These are phyloP conservation scores for Phanerodontia chrysosporium DNA, from an alignment of 768 basidiomycete species.

Conservation along the genomic window DNA sequence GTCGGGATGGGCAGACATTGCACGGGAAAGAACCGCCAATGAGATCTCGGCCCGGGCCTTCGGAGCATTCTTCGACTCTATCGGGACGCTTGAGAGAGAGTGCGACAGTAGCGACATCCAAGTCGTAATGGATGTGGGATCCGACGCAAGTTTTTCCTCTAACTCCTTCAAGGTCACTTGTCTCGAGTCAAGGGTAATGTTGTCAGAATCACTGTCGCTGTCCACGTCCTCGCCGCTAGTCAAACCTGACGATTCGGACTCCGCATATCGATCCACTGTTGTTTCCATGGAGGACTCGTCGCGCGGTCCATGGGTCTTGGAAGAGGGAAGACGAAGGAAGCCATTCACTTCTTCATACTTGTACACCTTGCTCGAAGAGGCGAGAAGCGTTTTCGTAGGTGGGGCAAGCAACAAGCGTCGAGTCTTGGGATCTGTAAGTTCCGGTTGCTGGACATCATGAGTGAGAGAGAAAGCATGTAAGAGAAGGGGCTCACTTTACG, in stretches of 20 bases:
- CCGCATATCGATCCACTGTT: slow-evolving; percentile 42
- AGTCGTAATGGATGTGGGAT: slow-evolving; percentile 48
- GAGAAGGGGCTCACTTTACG: slow-evolving; percentile 17
- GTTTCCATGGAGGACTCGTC: slow-evolving; percentile 10
- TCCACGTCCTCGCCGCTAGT: slow-evolving; percentile 10
- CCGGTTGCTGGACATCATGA: slow-evolving; percentile 34
- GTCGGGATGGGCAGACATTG: slow-evolving; percentile 49
- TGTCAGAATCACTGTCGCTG: slow-evolving; percentile 22
- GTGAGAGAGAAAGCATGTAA: slow-evolving; percentile 5
- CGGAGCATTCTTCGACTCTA: slow-evolving; percentile 61
- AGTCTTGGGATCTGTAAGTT: slow-evolving; percentile 54
- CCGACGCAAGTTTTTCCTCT: slow-evolving; percentile 46
- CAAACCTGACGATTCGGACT: slow-evolving; percentile 23
- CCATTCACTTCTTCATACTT: slow-evolving; percentile 66
- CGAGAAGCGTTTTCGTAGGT: slow-evolving; percentile 46
- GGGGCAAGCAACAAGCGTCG: slow-evolving; percentile 49
- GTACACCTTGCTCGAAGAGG: slow-evolving; percentile 29
- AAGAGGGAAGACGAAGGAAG: slow-evolving; percentile 55
- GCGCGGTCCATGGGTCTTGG: slow-evolving; percentile 9
- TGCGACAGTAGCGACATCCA: slow-evolving; percentile 68
- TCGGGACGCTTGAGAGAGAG: slow-evolving; percentile 57
- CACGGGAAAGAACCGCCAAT: slow-evolving; percentile 61
- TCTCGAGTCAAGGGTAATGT: slow-evolving; percentile 32
- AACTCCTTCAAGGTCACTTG: slow-evolving; percentile 57
- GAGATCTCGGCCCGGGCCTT: slow-evolving; percentile 70